Base-by-base conservation (phyloP, 495 filamentous ascomycete species). In the Penicillium pancosmium region DNA sequence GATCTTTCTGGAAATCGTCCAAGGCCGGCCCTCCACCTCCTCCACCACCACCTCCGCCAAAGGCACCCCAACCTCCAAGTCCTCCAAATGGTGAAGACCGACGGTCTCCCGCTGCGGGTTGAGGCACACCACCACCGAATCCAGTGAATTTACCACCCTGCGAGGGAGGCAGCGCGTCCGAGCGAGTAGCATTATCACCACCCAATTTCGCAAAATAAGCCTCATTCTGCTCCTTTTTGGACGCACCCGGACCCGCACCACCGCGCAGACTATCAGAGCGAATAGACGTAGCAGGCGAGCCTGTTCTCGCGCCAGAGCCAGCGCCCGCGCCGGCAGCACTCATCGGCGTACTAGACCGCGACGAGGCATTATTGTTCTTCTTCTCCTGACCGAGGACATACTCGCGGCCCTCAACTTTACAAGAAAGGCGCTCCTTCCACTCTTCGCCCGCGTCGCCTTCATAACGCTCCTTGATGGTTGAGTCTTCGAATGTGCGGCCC, bases 101-200 rank as follows among this genome's bases (percentile, higher is more conserved):
- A 16, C 63, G 58, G 2, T 72, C 60, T 8, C 55, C 56, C 5
- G 66, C 58, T 50, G 73, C 59, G 66, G 80, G 65, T 3, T 67
- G 51, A 46, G 74, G 68, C 33, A 88, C 78, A 15, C 83, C 87
- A 65, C 88, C 91, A 1, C 94, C 94, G 75, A 98, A 98, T 0
- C 94, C 94, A 8, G 78, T 80, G 68, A 90, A 98, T 74, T 96
- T 97, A 1, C 94, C 94, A 43, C 94, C 94, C 71, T 96, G 92
- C 43, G 80, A 89, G 1, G 94, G 94, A 25, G 91, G 87, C 49
- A 98, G 57, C 56, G 85, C 80, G 4, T 84, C 90, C 5, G 87
- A 79, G 44, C 94, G 81, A n/a, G 73, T 71, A 5, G 90, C 88
- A 74, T 98, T 98, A 54, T 89, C 87, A 50, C 75, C 76, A 4